These are phyloP conservation scores for Hanseniaspora gamundiae DNA, from an alignment of 1,139 yeast species.

Conservation along the genomic window DNA sequence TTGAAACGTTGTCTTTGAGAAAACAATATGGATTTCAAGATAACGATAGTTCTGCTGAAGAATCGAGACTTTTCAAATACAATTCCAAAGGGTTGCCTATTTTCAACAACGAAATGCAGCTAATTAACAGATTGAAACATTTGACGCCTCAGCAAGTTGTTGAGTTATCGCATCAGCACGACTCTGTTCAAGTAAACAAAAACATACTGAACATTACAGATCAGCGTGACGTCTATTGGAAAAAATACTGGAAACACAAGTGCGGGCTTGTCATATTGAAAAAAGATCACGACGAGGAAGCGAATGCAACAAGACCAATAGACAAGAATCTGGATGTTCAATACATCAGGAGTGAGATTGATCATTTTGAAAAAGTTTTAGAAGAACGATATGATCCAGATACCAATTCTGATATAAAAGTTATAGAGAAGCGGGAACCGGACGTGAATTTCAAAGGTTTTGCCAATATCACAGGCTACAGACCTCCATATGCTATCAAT, in stretches of 20 bases:
- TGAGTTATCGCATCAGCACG: slow-evolving; percentile 28
- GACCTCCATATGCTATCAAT: slow-evolving; percentile 28
- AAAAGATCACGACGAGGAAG: not conserved
- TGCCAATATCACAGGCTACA: slow-evolving; percentile 30
- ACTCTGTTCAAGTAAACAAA: slow-evolving; percentile 24
- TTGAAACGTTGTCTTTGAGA: slow-evolving; percentile 19
- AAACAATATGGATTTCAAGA: not conserved
- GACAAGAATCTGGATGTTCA: not conserved
- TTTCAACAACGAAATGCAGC: slow-evolving; percentile 14
- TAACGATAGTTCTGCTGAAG: too few relatives aligned
- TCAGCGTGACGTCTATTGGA: slow-evolving; percentile 25
- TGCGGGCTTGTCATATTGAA: slow-evolving; percentile 24
- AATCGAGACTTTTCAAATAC: slow-evolving; percentile 9
- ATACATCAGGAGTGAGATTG: not conserved
- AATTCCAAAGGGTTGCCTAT: slow-evolving; percentile 26
- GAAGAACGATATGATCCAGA: not conserved
- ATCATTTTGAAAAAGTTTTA: not conserved
- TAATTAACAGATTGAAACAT: slow-evolving; percentile 13
- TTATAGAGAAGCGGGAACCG: slow-evolving; percentile 26
- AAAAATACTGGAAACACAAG: slow-evolving; percentile 29
- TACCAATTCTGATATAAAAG: not conserved
- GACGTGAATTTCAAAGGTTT: slow-evolving; percentile 36
- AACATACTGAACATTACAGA: slow-evolving; percentile 23
- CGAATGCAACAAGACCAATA: not conserved
- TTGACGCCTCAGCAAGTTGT: slow-evolving; percentile 22